Evolutionary conservation across 164 flowering plant genomes (phyloP), one percentile per base, ranked within the genome.

Genomic region (Dillenia turbinata): DNA sequence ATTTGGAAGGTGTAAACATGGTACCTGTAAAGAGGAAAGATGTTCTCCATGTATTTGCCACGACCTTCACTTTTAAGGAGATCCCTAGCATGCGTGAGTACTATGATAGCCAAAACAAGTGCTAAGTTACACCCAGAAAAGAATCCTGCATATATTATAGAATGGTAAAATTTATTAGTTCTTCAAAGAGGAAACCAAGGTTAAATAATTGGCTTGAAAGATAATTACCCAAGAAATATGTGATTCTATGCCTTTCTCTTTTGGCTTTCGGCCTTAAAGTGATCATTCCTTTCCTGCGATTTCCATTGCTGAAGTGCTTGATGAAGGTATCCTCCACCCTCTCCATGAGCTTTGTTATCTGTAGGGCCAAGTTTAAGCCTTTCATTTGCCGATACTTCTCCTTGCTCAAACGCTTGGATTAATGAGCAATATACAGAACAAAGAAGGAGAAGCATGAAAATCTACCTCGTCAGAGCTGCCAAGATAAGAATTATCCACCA

Each of bases 11-110:
- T n/a, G n/a, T n/a, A n/a, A n/a, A n/a, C n/a, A n/a, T n/a, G n/a
- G 65, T 74, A 79, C 89, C 85, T 85, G 72, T 85, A 87, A 17
- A 83, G 86, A 0, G 89, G 93, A 75, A 87, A 85, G 79, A 85
- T 74, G 61, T 67, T 83, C 13, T 76, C 71, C 93, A 87, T 87
- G 68, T 85, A 85, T 14, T 52, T 44, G 2, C 47, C 47, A 44
- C 70, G 61, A 9, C 81, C 86, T 6, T 12, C 45, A 9, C 65
- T 54, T 2, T 64, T 59, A 11, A 73, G 43, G 57, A 84, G 60
- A 5, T 72, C 19, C 9, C 79, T 73, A 13, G 79, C 74, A 19
- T 67, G 86, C 47, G 78, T 62, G 7, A 80, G 68, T 16, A 76
- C 12, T 54, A 69, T 24, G n/a, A 83, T 76, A 8, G 88, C 83